phyloP scores from a whole-genome alignment of 495 filamentous ascomycete genomes.

The Penicillium herquei region DNA sequence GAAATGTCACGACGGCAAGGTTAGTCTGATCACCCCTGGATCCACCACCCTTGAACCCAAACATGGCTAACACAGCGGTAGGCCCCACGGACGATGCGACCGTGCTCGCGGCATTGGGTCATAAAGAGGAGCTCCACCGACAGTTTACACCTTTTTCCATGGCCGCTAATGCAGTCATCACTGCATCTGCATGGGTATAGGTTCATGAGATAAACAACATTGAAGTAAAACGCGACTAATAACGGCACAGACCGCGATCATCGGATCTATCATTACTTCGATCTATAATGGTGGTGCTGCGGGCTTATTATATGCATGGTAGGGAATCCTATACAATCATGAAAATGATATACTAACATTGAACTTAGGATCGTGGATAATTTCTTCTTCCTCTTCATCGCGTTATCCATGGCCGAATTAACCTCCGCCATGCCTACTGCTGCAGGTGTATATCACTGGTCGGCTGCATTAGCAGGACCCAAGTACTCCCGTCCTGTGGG shows the following conservation, averaged over 20 bases:
- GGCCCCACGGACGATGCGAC: slow-evolving; percentile 5
- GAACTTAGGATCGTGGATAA: slow-evolving; percentile 10
- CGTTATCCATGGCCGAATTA: slow-evolving; percentile 10
- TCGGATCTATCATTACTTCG: slow-evolving; percentile 9
- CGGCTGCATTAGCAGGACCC: slow-evolving; percentile 7
- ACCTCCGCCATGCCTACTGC: slow-evolving; percentile 11
- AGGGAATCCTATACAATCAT: neutral
- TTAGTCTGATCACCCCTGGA: too few species aligned
- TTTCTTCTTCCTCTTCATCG: slow-evolving; percentile 10
- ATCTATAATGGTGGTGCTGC: slow-evolving; percentile 13
- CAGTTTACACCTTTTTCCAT: slow-evolving; percentile 11
- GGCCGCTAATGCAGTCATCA: slow-evolving; percentile 11
- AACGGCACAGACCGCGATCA: slow-evolving; percentile 7
- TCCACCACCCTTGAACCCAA: too few species aligned
- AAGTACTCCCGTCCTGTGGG: slow-evolving; percentile 6
- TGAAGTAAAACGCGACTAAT: neutral
- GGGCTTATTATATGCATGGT: slow-evolving; percentile 9
- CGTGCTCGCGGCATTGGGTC: slow-evolving; percentile 3
- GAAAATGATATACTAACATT: neutral
- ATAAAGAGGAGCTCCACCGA: slow-evolving; percentile 9
- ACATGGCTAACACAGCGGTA: too few species aligned
- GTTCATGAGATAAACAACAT: neutral
- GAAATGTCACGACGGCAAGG: too few species aligned
- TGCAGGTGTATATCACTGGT: slow-evolving; percentile 12
- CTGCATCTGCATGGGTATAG: slow-evolving; percentile 8